Conservation (phyloP, 139 green algal genomes). For the Asterochloris sp. region DNA sequence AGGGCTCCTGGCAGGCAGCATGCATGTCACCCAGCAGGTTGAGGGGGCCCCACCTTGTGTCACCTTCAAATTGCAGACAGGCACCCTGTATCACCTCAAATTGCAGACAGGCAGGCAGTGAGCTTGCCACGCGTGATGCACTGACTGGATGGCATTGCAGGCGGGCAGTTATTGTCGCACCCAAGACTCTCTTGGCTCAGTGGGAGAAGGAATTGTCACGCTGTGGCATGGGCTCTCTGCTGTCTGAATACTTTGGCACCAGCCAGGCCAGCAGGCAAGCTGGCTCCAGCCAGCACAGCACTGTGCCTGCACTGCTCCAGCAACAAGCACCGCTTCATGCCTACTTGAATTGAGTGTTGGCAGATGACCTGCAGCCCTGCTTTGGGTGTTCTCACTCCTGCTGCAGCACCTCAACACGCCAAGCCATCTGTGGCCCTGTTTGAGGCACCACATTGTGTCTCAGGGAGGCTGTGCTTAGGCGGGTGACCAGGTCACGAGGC, state of each 20-base stretch:
- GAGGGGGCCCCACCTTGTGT: background rate
- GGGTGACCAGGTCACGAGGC: constrained; percentile 34
- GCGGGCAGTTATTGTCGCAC: constrained; percentile 75
- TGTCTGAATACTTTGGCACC: constrained; percentile 31
- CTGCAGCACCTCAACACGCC: too few relatives aligned
- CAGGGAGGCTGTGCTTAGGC: constrained; percentile 25
- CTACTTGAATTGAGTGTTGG: too few relatives aligned
- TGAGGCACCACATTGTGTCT: background rate
- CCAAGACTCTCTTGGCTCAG: constrained; percentile 83
- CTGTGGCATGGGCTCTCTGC: constrained; percentile 59
- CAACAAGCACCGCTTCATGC: too few relatives aligned
- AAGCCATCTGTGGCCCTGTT: background rate
- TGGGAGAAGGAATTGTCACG: constrained; percentile 82
- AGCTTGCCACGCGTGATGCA: background rate
- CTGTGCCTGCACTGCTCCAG: background rate
- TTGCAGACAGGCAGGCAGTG: background rate
- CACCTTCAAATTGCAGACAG: background rate
- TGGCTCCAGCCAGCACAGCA: background rate
- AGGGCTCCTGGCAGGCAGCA: background rate
- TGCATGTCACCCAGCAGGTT: background rate
- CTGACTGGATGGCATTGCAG: background rate
- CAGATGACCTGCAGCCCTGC: too few relatives aligned
- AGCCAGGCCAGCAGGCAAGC: constrained; percentile 13
- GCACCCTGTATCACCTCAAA: background rate
- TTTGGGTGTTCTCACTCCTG: too few relatives aligned